Percentiles rank a stretch among this genome's conserved stretches.
Evolutionary conservation across 371 early-diverging fungal genomes (phyloP).

Genomic region (Mucor racemosus): DNA sequence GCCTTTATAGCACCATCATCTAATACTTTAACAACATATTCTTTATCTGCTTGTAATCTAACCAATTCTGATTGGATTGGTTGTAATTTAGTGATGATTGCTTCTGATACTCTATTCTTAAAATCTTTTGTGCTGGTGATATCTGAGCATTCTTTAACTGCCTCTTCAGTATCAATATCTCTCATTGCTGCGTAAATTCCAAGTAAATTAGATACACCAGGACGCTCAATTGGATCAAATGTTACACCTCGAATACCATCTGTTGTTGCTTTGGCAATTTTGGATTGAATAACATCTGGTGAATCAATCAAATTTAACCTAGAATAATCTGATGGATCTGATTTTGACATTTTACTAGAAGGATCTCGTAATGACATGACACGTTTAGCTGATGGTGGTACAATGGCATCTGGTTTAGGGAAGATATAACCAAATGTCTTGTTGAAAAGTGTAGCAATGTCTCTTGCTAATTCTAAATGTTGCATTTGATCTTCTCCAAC

Average conservation of each 20-base stretch:
- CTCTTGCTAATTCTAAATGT: slow-evolving; percentile 87
- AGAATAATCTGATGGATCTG: slow-evolving; percentile 70
- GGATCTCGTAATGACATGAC: slow-evolving; percentile 89
- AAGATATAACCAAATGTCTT: slow-evolving; percentile 68
- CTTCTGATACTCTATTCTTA: slow-evolving; percentile 76
- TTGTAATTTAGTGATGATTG: slow-evolving; percentile 58
- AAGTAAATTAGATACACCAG: slow-evolving; percentile 87
- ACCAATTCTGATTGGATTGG: slow-evolving; percentile 73
- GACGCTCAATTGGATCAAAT: slow-evolving; percentile 75
- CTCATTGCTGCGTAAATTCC: slow-evolving; percentile 72
- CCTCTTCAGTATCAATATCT: slow-evolving; percentile 43
- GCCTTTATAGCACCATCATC: slow-evolving; percentile 68
- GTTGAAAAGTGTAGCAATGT: slow-evolving; percentile 80
- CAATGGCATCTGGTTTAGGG: slow-evolving; percentile 69
- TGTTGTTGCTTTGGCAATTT: slow-evolving; percentile 79
- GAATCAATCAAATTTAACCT: slow-evolving; percentile 81
- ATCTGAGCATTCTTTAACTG: slow-evolving; percentile 50
- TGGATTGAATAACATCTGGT: slow-evolving; percentile 65
- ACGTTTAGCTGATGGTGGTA: slow-evolving; percentile 73
- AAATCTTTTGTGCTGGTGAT: slow-evolving; percentile 63
- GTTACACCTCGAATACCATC: slow-evolving; percentile 73
- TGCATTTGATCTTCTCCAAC: slow-evolving; percentile 95
- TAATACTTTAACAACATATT: slow-evolving; percentile 67
- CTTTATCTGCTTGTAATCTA: slow-evolving; percentile 61
- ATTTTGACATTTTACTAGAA: slow-evolving; percentile 91